Base-by-base conservation (phyloP, 495 filamentous ascomycete species). In the Daldinia concentrica region DNA sequence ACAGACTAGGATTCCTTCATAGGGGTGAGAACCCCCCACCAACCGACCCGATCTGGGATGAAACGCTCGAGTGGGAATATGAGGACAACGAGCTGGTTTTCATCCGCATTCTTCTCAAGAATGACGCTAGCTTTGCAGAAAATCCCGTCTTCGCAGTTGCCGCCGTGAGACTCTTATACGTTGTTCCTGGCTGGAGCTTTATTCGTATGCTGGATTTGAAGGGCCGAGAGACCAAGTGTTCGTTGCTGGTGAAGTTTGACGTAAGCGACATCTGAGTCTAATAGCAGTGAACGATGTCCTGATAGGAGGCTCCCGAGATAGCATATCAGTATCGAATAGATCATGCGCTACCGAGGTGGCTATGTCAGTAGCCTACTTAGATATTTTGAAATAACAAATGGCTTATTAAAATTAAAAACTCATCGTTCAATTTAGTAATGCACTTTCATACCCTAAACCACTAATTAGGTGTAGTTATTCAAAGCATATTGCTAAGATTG, bases 51-150 rank as follows among this genome's bases (percentile, higher is more conserved):
- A 30, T 87, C 14, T 88, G 84, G 85, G 79, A 86, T 56, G 81
- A 86, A 74, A 74, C 65, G 32, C 70, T 87, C 5, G 84, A 86
- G 67, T 88, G 85, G 85, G 81, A 84, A 64, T 88, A 77, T 65
- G 85, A 86, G 2, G 84, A 86, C 37, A 85, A 83, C 64, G 84
- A 87, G 74, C 56, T 88, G 41, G 80, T 81, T 0, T 88, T 88
- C 48, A 43, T 88, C 26, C 73, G 86, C 0, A 74, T 88, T 26
- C 73, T 88, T 22, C 77, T 88, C 72, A 88, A 88, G 75, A 82
- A 78, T 62, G 85, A 88, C 36, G 82, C 83, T 34, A 83, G 80
- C 62, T 87, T 85, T 61, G 73, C 81, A 0, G 77, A 77, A 45
- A 88, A 88, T 59, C 82, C 83, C 0, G 78, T 83, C 12, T 78